Base-by-base conservation (phyloP, 2,329 filamentous ascomycete species). In the Alternaria triticimaculans region DNA sequence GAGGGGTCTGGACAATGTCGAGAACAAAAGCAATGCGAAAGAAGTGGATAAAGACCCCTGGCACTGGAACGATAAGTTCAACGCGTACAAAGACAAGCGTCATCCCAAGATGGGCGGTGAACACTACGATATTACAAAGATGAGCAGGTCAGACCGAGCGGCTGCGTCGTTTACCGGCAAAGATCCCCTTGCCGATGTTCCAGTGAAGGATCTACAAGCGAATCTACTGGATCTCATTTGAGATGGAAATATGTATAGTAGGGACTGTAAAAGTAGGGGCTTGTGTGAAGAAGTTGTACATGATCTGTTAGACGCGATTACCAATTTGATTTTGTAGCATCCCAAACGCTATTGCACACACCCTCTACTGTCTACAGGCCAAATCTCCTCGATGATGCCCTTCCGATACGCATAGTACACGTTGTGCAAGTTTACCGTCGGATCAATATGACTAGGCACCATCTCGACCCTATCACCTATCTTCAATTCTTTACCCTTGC, bases 401-500 rank as follows among this genome's bases (percentile, higher is more conserved):
- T 81, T 78, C 5, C 84, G 78, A 70, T 86, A 73, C 3, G 83
- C 84, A 68, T 84, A 86, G 68, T 86, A 87, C 30, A 82, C 75
- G 51, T 86, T 84, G 65, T 85, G 83, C 59, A 87, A 69, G 62
- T 87, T 87, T 58, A 87, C 81, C 1, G 85, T 87, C 0, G 85
- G 84, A 68, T 87, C 85, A 59, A 87, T 87, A 70, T 87, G 85
- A 67, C 84, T 86, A 0, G 84, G 85, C 12, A 87, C 74, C 84
- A 87, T 85, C 73, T 85, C 83, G 11, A 86, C 80, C 5, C 82
- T 73, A 70, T 85, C 84, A 0, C 84, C 84, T 26, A 86, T 76
- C 3, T 72, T 68, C 48, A 86, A 69, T 3, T 69, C 76, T 2
- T 78, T 11, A 67, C 74, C 60, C 7, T 63, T 55, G 12, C 76